phyloP scores from a whole-genome alignment of 768 basidiomycete species.

The Kwoniella bestiolae region DNA sequence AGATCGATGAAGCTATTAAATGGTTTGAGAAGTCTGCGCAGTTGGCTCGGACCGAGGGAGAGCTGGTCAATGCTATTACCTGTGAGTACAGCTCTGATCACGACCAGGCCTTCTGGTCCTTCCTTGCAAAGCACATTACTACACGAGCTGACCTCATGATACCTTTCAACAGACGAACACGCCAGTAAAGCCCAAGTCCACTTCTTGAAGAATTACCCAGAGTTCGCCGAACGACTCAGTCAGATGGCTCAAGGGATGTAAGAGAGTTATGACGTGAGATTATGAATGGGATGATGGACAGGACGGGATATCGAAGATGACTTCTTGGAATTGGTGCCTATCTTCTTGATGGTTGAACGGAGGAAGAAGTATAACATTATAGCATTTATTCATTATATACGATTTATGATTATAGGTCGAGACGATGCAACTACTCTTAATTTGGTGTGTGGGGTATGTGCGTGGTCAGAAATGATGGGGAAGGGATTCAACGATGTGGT shows the following conservation, averaged over 20 bases:
- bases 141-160: neutral
- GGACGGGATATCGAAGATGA: neutral
- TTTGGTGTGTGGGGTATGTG: too few species aligned
- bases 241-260: constrained; percentile 55
- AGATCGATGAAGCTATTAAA: constrained; percentile 79
- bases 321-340: neutral
- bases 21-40: constrained; percentile 84
- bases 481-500: too few species aligned
- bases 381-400: constrained; percentile 20
- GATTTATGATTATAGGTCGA: neutral
- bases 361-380: constrained; percentile 1
- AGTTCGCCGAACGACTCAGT: constrained; percentile 65
- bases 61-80: constrained; percentile 64
- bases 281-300: neutral
- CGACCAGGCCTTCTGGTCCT: neutral
- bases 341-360: neutral
- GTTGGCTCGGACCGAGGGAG: constrained; percentile 86
- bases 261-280: neutral
- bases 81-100: constrained; percentile 56
- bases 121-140: too few species aligned
- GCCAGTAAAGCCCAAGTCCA: constrained; percentile 81
- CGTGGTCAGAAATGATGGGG: too few species aligned
- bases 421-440: constrained; percentile 20
- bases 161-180: constrained; percentile 59
- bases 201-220: constrained; percentile 81